Conservation (phyloP, 495 filamentous ascomycete species). For the Penicillium manginii region DNA sequence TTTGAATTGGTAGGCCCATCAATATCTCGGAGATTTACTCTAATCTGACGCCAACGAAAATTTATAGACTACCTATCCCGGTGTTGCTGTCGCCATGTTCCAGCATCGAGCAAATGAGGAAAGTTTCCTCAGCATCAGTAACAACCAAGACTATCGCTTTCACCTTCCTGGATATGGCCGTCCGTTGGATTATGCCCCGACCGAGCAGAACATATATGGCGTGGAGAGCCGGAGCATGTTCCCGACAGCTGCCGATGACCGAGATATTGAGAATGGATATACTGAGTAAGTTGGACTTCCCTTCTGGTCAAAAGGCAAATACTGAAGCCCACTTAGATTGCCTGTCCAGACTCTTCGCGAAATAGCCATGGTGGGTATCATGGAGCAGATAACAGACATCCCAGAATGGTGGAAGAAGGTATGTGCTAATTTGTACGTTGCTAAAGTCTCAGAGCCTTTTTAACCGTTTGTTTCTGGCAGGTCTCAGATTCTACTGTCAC, state of each 20-base stretch:
- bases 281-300: conserved; percentile 29
- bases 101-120: conserved; percentile 19
- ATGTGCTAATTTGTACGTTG: background rate
- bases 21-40: background rate
- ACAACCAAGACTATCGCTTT: conserved; percentile 21
- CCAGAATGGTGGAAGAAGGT: conserved; percentile 58
- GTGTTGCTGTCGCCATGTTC: conserved; percentile 23
- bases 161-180: conserved; percentile 47
- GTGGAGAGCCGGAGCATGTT: conserved; percentile 34
- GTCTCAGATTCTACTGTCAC: conserved; percentile 45
- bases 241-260: conserved; percentile 34
- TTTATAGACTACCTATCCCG: background rate
- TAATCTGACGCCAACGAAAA: background rate
- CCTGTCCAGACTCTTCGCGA: conserved; percentile 47
- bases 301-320: background rate
- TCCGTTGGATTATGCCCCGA: conserved; percentile 39
- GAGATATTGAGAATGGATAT: conserved; percentile 40
- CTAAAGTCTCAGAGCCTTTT: background rate
- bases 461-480: conserved; percentile 12
- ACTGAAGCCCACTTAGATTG: conserved; percentile 20
- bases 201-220: conserved; percentile 36
- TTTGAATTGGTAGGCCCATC: background rate
- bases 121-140: conserved; percentile 1
- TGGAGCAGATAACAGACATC: conserved; percentile 51
- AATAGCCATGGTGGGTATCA: conserved; percentile 36